These are phyloP conservation scores for Penicillium sp. DNA, from an alignment of 2,329 filamentous ascomycete genomes.

Conservation along the genomic window DNA sequence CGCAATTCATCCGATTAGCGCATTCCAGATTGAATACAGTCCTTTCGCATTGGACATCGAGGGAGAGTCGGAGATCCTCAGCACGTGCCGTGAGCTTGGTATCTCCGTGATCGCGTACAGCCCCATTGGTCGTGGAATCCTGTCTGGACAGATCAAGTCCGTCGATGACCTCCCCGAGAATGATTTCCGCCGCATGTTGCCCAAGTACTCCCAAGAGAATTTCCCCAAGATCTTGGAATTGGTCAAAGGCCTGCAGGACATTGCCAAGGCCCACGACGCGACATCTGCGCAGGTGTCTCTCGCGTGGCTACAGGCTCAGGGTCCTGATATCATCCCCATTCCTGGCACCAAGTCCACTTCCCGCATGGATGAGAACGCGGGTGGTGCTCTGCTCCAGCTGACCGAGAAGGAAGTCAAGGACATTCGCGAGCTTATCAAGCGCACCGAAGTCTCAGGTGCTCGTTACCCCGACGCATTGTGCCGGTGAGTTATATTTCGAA, in stretches of 20 bases:
- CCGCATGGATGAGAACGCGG: slow-evolving; percentile 25
- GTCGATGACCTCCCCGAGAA: slow-evolving; percentile 48
- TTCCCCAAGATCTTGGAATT: slow-evolving; percentile 57
- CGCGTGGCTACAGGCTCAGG: slow-evolving; percentile 65
- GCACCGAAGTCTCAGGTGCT: slow-evolving; percentile 16
- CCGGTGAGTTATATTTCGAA: slow-evolving; percentile 12
- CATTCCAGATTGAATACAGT: slow-evolving; percentile 55
- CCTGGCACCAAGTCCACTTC: slow-evolving; percentile 27
- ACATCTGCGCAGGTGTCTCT: slow-evolving; percentile 61
- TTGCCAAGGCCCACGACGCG: slow-evolving; percentile 57
- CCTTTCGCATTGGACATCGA: slow-evolving; percentile 53
- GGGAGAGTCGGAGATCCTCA: slow-evolving; percentile 48
- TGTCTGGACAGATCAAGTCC: slow-evolving; percentile 54
- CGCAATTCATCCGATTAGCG: slow-evolving; percentile 49
- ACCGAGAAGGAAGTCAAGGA: slow-evolving; percentile 22
- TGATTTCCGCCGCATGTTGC: slow-evolving; percentile 51
- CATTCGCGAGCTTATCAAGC: slow-evolving; percentile 19
- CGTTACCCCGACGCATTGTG: slow-evolving; percentile 16
- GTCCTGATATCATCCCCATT: slow-evolving; percentile 36
- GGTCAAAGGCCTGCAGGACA: slow-evolving; percentile 49
- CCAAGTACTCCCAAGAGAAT: slow-evolving; percentile 54
- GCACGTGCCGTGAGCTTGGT: slow-evolving; percentile 60
- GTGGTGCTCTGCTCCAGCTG: slow-evolving; percentile 14
- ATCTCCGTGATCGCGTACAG: slow-evolving; percentile 59
- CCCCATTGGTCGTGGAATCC: slow-evolving; percentile 61